Conservation (phyloP, 495 filamentous ascomycete genomes). For the Ascodesmis nigricans region DNA sequence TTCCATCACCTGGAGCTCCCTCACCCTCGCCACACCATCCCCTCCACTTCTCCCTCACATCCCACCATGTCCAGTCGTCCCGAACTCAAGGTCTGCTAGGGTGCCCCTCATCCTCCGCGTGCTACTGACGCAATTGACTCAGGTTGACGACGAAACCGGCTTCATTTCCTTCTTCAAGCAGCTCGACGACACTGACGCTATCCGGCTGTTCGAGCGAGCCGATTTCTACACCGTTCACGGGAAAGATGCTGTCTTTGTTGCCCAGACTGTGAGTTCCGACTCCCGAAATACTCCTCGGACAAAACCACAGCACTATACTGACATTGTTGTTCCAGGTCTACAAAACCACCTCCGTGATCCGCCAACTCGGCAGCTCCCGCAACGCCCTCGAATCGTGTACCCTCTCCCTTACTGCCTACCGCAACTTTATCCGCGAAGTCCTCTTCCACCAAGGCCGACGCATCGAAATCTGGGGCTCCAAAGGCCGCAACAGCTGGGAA, state of each 20-base stretch:
- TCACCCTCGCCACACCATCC: slow-evolving; percentile 3
- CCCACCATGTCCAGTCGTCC: too few species aligned
- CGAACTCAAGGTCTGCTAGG: too few species aligned
- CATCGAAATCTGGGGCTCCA: slow-evolving; percentile 66
- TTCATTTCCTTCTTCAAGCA: slow-evolving; percentile 89
- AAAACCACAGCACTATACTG: too few species aligned
- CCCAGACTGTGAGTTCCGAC: slow-evolving; percentile 43
- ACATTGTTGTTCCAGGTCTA: slow-evolving; percentile 62
- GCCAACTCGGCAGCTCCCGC: slow-evolving; percentile 65
- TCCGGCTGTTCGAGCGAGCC: slow-evolving; percentile 82
- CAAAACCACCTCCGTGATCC: slow-evolving; percentile 88
- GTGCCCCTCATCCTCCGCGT: neutral
- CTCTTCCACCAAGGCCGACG: slow-evolving; percentile 77
- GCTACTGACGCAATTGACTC: too few species aligned
- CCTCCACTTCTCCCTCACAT: too few species aligned
- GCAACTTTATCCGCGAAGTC: slow-evolving; percentile 85
- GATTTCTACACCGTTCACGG: slow-evolving; percentile 94
- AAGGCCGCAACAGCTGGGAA: slow-evolving; percentile 72
- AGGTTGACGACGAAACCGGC: slow-evolving; percentile 89
- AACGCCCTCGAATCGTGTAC: slow-evolving; percentile 75
- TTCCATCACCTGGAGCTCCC: neutral
- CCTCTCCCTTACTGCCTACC: slow-evolving; percentile 78
- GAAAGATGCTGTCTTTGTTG: slow-evolving; percentile 80
- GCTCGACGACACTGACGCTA: slow-evolving; percentile 48
- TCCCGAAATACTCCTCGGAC: neutral